Evolutionary conservation across 352 stramenopile species (phyloP).

Genomic region (Phytophthora ramorum): DNA sequence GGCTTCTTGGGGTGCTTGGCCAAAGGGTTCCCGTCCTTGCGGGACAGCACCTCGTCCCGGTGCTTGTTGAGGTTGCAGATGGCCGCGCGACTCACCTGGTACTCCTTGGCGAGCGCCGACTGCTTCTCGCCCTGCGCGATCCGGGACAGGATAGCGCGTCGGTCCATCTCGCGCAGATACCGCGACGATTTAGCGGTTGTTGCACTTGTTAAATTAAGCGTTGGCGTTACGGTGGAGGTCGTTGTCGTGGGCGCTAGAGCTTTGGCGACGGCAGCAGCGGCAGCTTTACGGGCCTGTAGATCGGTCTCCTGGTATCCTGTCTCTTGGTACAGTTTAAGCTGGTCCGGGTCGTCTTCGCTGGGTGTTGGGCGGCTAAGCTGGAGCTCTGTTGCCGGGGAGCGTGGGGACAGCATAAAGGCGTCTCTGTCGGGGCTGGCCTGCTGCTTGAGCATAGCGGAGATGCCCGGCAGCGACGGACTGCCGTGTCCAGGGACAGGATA

Average conservation of each 20-base stretch:
- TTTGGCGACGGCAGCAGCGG: background rate
- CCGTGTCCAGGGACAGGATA: constrained; percentile 2
- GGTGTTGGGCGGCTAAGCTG: constrained; percentile 5
- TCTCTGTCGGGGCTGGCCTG: constrained; percentile 12
- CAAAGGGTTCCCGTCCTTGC: constrained; percentile 55
- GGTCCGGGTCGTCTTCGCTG: constrained; percentile 5
- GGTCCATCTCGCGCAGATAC: constrained; percentile 72
- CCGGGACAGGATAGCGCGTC: constrained; percentile 55
- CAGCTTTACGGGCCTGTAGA: constrained; percentile 10
- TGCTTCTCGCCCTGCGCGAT: constrained; percentile 69
- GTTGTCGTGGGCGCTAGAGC: constrained; percentile 1
- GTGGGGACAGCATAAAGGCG: constrained; percentile 14
- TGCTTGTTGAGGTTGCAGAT: constrained; percentile 79
- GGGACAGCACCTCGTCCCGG: constrained; percentile 50
- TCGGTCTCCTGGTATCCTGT: background rate
- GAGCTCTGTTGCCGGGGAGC: background rate
- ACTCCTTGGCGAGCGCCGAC: constrained; percentile 69
- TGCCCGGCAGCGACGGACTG: constrained; percentile 28
- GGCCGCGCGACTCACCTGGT: constrained; percentile 62
- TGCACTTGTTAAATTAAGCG: background rate
- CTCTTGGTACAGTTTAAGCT: background rate
- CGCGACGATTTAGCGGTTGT: constrained; percentile 46
- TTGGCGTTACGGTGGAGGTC: background rate
- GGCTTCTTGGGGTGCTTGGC: constrained; percentile 67
- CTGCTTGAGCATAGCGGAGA: constrained; percentile 35